Conservation (phyloP, 208 protist species). For the Trypanosoma melophagium region DNA sequence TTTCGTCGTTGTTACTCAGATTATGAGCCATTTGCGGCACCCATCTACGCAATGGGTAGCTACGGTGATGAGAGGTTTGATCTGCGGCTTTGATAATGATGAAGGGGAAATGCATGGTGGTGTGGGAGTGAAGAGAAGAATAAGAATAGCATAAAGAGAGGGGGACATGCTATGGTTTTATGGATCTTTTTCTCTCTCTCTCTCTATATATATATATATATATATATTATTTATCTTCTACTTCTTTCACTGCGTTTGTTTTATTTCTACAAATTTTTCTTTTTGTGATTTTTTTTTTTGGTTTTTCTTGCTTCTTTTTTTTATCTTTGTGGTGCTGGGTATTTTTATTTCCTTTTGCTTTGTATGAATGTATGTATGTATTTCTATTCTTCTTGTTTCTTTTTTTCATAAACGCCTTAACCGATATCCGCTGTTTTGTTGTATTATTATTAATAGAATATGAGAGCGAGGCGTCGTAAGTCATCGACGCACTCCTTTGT, state of each 20-base stretch:
- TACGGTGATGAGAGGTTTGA: constrained; percentile 66
- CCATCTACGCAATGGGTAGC: constrained; percentile 80
- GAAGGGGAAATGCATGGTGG: neutral
- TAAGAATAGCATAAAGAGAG: no score
- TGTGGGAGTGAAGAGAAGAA: neutral
- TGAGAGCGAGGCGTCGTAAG: no score
- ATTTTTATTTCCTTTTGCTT: neutral
- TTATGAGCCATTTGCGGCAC: constrained; percentile 86
- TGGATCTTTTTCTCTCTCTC: no score
- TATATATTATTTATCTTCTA: no score
- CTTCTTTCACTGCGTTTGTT: neutral
- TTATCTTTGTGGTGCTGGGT: neutral
- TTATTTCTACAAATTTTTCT: neutral
- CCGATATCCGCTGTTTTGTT: neutral
- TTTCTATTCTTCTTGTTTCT: constrained; percentile 4
- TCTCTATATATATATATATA: no score
- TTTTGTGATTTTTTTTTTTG: neutral
- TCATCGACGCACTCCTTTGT: no score
- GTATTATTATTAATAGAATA: neutral
- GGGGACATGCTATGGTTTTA: no score
- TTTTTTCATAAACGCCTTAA: no score
- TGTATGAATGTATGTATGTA: neutral
- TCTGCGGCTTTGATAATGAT: neutral
- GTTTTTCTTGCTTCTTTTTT: neutral
- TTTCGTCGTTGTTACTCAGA: constrained; percentile 85